Percentiles rank a stretch among this genome's conserved stretches.
These are phyloP conservation scores for Sugiyamaella xylanicola DNA, from an alignment of 1,139 yeast species.

Conservation along the genomic window DNA sequence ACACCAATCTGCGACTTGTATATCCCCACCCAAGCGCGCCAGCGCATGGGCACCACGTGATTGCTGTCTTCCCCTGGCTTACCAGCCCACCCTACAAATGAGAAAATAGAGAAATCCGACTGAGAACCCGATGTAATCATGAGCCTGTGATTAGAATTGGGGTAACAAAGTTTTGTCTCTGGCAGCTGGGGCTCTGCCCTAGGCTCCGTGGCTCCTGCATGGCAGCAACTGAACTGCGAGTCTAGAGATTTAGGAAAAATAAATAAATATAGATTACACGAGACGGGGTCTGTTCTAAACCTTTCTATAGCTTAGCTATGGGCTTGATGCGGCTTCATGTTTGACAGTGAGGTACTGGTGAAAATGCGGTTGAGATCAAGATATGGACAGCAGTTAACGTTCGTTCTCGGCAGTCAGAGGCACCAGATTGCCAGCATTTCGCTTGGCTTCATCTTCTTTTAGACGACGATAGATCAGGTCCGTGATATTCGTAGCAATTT, in stretches of 20 bases:
- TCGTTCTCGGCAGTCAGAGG: conserved; percentile 41
- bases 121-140: too few relatives aligned
- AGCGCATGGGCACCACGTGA: background rate
- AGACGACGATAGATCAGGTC: conserved; percentile 60
- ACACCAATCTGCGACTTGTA: too few relatives aligned
- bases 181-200: background rate
- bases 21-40: background rate
- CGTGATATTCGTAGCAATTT: conserved; percentile 64
- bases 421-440: conserved; percentile 40
- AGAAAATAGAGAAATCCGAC: too few relatives aligned
- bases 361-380: background rate
- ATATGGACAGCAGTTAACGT: conserved; percentile 21
- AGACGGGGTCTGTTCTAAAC: background rate
- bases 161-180: too few relatives aligned
- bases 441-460: conserved; percentile 53
- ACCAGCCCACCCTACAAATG: background rate
- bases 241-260: background rate
- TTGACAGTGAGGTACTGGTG: too few relatives aligned
- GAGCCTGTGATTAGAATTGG: too few relatives aligned
- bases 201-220: background rate
- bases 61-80: background rate
- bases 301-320: too few relatives aligned
- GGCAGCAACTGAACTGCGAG: background rate
- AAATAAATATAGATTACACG: conserved; percentile 7
- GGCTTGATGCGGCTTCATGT: too few relatives aligned